Evolutionary conservation across 805 yeast species (phyloP).

Genomic region (Zygosaccharomyces gambellarensis): DNA sequence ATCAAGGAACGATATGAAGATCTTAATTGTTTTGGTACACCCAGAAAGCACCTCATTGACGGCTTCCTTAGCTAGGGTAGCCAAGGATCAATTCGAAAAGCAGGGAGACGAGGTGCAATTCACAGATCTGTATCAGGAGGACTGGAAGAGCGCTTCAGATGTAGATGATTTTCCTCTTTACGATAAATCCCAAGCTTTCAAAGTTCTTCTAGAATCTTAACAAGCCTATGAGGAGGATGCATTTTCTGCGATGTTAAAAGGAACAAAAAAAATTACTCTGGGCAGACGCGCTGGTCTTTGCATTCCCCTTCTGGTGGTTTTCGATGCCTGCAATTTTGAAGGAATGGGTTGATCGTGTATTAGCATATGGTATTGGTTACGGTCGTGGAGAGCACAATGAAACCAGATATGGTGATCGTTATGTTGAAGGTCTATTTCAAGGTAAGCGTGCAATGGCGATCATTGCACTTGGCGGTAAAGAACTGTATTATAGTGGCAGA

Average conservation of each 20-base stretch:
- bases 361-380: constrained; percentile 23
- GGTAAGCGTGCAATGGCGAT: constrained; percentile 25
- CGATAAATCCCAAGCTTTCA: constrained; percentile 14
- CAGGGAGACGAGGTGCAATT: constrained; percentile 29
- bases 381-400: constrained; percentile 19
- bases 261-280: constrained; percentile 31
- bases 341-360: constrained; percentile 32
- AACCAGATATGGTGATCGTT: constrained; percentile 16
- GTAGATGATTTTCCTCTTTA: constrained; percentile 20
- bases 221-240: constrained; percentile 10
- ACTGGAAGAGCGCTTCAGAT: constrained; percentile 25
- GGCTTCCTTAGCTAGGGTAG: constrained; percentile 19
- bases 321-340: constrained; percentile 32
- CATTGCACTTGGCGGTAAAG: constrained; percentile 17
- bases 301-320: constrained; percentile 34
- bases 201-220: constrained; percentile 18
- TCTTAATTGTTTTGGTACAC: constrained; percentile 29
- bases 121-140: constrained; percentile 23
- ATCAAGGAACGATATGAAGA: constrained; percentile 14
- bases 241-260: constrained; percentile 28
- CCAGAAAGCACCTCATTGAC: constrained; percentile 27
- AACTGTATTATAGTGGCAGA: constrained; percentile 13
- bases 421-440: constrained; percentile 24
- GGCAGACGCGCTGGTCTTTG: constrained; percentile 30
- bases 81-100: constrained; percentile 17